Base-by-base conservation (phyloP, 108 stramenopile genomes). In the Epithemia pelagica region DNA sequence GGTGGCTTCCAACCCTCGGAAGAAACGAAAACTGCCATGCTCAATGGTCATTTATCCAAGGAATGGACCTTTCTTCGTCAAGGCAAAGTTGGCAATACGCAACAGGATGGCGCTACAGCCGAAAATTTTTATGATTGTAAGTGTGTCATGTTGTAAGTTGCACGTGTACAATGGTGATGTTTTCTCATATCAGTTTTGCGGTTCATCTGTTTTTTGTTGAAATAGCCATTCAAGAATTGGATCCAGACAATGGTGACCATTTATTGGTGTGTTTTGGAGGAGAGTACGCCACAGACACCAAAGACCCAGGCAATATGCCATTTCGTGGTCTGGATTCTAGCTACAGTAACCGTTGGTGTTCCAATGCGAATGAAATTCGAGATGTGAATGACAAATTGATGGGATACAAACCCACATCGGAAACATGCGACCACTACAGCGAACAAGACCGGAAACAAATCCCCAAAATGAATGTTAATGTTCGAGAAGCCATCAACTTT, bases 241-340 rank as follows among this genome's bases (percentile, higher is more conserved):
- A 84, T 62, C 83, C 83, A 2, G 74, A 84, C 63, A 57, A 78
- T 54, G 83, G 71, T n/a, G 65, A 83, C 24, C 78, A 80, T 33
- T 64, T 84, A 0, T 23, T 80, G 20, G 79, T 80, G 37, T 84
- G 83, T 54, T 74, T 76, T 54, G 79, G 72, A 64, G 83, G 79
- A 15, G 37, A 80, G 28, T 73, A 64, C 28, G 65, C 46, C 15
- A 56, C 32, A 21, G 54, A 56, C 59, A 65, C 64, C 21, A 31
- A 75, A 37, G 25, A 57, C 1, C 10, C 5, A 15, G 5, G 10
- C 10, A 80, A 79, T 62, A 19, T 77, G 55, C 82, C 82, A 24
- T 82, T 67, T 75, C 72, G 82, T 59, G 67, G 67, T 28, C 58
- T 83, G 27, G 82, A 83, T 30, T 54, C 62, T 46, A 62, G 60